Percentiles rank a stretch among this genome's conserved stretches.
Conservation (phyloP, 2,329 filamentous ascomycete species). For the Chaetothyriales sp. region DNA sequence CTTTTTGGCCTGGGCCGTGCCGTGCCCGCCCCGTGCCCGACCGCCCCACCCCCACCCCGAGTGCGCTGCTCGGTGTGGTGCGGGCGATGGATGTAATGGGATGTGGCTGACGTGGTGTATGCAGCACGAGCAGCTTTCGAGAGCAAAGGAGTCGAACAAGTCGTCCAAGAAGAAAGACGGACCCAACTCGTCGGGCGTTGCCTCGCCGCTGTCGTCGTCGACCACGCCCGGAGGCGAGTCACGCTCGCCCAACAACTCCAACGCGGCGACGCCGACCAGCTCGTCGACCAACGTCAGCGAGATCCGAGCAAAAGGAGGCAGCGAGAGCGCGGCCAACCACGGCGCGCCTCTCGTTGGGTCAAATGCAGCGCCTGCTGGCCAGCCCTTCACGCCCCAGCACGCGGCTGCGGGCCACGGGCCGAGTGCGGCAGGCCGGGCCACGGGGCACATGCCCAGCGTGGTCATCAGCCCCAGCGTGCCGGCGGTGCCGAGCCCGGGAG, state of each 20-base stretch:
- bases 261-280: conserved; percentile 65
- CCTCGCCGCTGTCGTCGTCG: conserved; percentile 56
- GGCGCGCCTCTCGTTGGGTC: conserved; percentile 18
- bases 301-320: conserved; percentile 61
- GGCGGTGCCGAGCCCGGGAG: conserved; percentile 86
- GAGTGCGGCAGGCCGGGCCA: conserved; percentile 47
- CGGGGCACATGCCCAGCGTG: conserved; percentile 61
- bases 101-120: conserved; percentile 23
- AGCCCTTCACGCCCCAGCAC: conserved; percentile 27
- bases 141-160: conserved; percentile 77
- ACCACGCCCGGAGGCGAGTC: conserved; percentile 28
- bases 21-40: no score
- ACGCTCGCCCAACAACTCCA: conserved; percentile 47
- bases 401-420: conserved; percentile 27
- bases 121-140: conserved; percentile 72
- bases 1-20: conserved; percentile 3
- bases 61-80: conserved; percentile 1
- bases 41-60: no score
- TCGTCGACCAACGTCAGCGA: conserved; percentile 81
- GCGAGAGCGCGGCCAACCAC: conserved; percentile 27
- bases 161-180: conserved; percentile 54
- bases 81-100: not conserved
- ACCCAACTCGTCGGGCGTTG: conserved; percentile 49
- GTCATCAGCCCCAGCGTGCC: conserved; percentile 81
- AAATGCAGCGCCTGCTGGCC: conserved; percentile 21